Evolutionary conservation across 192 early-diverging fungal species (phyloP), one percentile per base, ranked within the genome.

Genomic region (Rhizophagus sp.): DNA sequence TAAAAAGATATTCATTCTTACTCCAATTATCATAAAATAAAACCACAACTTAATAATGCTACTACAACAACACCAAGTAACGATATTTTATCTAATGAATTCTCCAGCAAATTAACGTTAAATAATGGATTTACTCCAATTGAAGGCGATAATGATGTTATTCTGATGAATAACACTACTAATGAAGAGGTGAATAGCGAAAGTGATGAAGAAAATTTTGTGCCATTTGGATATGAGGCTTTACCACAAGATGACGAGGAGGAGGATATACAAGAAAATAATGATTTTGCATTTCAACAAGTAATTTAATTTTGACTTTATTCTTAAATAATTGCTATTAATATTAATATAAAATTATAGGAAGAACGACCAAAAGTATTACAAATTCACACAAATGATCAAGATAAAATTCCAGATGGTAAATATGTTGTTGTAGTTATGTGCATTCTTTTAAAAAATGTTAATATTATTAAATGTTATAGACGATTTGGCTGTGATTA

Each of bases 391-490:
- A 17, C 68, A 4, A 41, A 12, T 70, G 36, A 70, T 44, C 34
- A 70, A 24, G 68, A 70, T 47, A 70, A 41, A 44, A 70, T 70
- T 24, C 9, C 68, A 10, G 68, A 70, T 24, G 68, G 68, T 70
- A 44, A 70, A 66, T n/a, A 39, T n/a, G n/a, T n/a, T 70, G 10
- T 13, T 7, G 8, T 6, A 7, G 44, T 39, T 41, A 17, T 22
- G 6, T 8, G 34, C 6, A 36, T 7, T 41, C 39, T 19, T 33
- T 33, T 39, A 41, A 41, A 68, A 15, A 34, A 19, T 19, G 1
- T 34, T 34, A 2, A 33, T 39, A 25, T 11, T 41, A 24, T 22
- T 57, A 57, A 57, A 57, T 57, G 1, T 57, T 66, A 70, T n/a
- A 70, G 68, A 39, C n/a, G 68, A 70, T 70, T 34, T 70, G 17